A percentile compares a stretch with the other conserved stretches of the same genome.
phyloP scores from a whole-genome alignment of 495 filamentous ascomycete species.

The Podospora didyma region DNA sequence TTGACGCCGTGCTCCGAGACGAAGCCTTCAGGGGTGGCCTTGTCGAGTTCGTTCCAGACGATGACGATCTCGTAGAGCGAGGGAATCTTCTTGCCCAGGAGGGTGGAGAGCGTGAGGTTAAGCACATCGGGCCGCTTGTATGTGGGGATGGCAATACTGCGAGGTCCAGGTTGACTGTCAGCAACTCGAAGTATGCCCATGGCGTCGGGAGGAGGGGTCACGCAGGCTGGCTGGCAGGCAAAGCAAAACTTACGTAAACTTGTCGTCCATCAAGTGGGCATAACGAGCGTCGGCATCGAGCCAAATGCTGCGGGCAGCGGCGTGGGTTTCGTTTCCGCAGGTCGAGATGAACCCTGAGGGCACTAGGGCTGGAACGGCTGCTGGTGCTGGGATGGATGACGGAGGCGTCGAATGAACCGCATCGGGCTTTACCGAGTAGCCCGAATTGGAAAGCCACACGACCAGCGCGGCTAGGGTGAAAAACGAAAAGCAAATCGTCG shows the following conservation, averaged over 20 bases:
- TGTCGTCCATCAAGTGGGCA: slow-evolving; percentile 13
- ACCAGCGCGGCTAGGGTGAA: too few species aligned
- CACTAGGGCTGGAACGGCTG: neutral
- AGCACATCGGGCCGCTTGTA: slow-evolving; percentile 13
- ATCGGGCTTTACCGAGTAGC: too few species aligned
- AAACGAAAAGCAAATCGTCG: too few species aligned
- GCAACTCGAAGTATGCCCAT: neutral
- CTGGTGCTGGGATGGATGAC: neutral
- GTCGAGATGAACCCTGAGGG: neutral
- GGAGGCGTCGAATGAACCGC: neutral
- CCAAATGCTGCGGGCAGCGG: slow-evolving; percentile 6
- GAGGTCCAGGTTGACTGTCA: neutral
- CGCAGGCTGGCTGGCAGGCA: too few species aligned
- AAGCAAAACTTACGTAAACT: slow-evolving; percentile 14
- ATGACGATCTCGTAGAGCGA: slow-evolving; percentile 19
- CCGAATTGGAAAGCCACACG: too few species aligned
- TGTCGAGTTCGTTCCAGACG: slow-evolving; percentile 16
- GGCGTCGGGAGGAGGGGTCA: neutral
- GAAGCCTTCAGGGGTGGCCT: slow-evolving; percentile 5
- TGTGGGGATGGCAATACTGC: slow-evolving; percentile 15
- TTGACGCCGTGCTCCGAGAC: slow-evolving; percentile 7
- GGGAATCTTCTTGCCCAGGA: slow-evolving; percentile 11
- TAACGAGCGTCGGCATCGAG: slow-evolving; percentile 4
- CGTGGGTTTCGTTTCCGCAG: slow-evolving; percentile 6
- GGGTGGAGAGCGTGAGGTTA: slow-evolving; percentile 7